phyloP scores from a whole-genome alignment of 495 filamentous ascomycete genomes.

The Elasticomyces elasticus region DNA sequence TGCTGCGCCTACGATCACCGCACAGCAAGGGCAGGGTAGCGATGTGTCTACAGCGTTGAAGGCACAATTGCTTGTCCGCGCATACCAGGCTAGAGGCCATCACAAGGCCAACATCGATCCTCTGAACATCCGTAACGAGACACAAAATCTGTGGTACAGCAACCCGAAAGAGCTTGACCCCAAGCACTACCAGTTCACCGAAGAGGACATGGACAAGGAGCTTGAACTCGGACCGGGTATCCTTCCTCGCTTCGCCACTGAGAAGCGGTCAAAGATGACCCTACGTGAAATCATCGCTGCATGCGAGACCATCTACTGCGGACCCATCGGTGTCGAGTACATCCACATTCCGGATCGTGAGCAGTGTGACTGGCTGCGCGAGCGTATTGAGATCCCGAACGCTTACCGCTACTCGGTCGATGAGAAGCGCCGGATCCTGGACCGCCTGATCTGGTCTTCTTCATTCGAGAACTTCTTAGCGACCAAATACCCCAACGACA shows the following conservation, averaged over 20 bases:
- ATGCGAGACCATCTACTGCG: conserved; percentile 94
- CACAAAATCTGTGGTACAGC: conserved; percentile 75
- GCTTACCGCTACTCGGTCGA: conserved; percentile 94
- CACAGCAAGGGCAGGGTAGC: conserved; percentile 57
- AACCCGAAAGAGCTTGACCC: conserved; percentile 88
- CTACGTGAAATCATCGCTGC: conserved; percentile 85
- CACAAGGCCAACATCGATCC: conserved; percentile 97
- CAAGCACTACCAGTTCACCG: conserved; percentile 85
- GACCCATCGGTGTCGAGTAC: conserved; percentile 92
- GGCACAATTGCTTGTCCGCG: conserved; percentile 90
- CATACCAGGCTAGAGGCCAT: conserved; percentile 95
- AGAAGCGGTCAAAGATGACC: conserved; percentile 86
- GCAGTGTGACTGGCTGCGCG: conserved; percentile 95
- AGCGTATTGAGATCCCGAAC: conserved; percentile 84
- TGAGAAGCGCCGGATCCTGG: conserved; percentile 93
- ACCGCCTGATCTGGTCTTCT: conserved; percentile 94
- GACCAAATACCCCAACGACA: conserved; percentile 98
- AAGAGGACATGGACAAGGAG: conserved; percentile 88
- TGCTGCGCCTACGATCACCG: conserved; percentile 53
- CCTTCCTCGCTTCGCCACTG: conserved; percentile 81
- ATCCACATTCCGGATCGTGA: conserved; percentile 97
- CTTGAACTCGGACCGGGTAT: conserved; percentile 92
- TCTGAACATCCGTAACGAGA: conserved; percentile 79
- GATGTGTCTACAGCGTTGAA: conserved; percentile 96
- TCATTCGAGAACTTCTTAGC: conserved; percentile 91